phyloP scores from a whole-genome alignment of 116 monocot species.

The Cymodocea nodosa region DNA sequence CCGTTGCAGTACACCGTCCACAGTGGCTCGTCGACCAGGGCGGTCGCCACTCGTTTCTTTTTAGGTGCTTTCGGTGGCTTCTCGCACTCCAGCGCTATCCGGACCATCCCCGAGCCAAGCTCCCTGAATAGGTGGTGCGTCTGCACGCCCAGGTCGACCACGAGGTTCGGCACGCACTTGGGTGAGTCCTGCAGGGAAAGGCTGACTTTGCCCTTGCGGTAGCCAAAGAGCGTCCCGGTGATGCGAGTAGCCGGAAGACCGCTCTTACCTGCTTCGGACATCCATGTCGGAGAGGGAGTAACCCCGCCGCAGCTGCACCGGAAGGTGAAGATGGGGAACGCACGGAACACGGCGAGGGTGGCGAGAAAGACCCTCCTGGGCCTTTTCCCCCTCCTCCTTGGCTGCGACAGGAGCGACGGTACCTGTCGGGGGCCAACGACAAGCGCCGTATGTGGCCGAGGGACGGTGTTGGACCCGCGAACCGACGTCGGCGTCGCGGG shows the following conservation, averaged over 20 bases:
- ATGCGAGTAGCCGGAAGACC: conserved; percentile 2
- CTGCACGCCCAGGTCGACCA: conserved; percentile 26
- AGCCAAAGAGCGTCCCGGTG: conserved; percentile 54
- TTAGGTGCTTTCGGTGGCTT: not conserved
- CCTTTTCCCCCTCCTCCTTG: conserved; percentile 5
- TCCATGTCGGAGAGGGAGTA: not conserved
- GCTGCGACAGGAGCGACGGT: not conserved
- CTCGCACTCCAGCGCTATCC: conserved; percentile 35
- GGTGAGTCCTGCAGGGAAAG: conserved; percentile 37
- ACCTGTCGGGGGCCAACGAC: not conserved
- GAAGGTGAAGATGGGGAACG: conserved; percentile 6
- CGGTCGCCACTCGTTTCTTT: not conserved
- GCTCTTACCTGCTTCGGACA: not conserved
- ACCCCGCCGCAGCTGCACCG: conserved; percentile 2
- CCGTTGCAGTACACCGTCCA: conserved; percentile 47
- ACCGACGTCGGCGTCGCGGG: not conserved
- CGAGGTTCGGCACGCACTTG: conserved; percentile 10
- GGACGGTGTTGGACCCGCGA: not conserved
- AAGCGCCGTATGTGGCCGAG: not conserved
- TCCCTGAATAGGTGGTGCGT: conserved; percentile 26
- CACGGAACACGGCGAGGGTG: conserved; percentile 1
- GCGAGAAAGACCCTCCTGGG: not conserved
- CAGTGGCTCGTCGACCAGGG: conserved; percentile 20
- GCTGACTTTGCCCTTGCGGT: conserved; percentile 36
- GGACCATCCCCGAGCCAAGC: conserved; percentile 30